Base-by-base conservation (phyloP, 1,284 basidiomycete genomes). In the Inonotus hispidus region DNA sequence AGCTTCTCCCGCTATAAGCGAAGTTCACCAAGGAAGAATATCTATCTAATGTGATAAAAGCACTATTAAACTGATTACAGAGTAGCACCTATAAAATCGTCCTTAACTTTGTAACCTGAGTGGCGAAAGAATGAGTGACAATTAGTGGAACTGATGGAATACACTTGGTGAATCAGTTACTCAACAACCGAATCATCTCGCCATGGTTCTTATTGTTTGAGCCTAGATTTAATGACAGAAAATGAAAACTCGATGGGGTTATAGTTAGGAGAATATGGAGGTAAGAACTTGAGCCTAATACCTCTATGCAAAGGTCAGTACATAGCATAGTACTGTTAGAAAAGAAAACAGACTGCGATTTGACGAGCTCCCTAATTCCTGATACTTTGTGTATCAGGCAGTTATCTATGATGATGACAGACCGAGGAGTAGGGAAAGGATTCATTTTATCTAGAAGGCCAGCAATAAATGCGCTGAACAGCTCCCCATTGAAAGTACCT, bases 391-490 rank as follows among this genome's bases (percentile, higher is more conserved):
- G 41, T n/a, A 45, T 45, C 5, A 13, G 14, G 21, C 41, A 45
- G 21, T 45, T 45, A 21, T 45, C 41, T 21, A 45, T 45, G 14
- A 45, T 21, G 53, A 74, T 67, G 41, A 45, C 41, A n/a, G 41
- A 45, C 41, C 41, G 5, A n/a, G 41, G 13, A 45, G 41, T 13
- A n/a, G 41, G 13, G 32, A 58, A 74, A 8, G 67, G 67, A 6
- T 73, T 62, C 73, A 74, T 75, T 2, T 63, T 55, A 3, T 66
- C 64, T 3, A 75, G 63, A 2, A 74, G 66, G 8, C 65, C 68
- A 8, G 66, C 60, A 47, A 75, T 68, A 58, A 73, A 75, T 5
- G 49, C n/a, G 4, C 8, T 19, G 61, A 74, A 74, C 1, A 32
- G 50, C 0, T 37, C 52, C 2, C 43, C 57, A 21, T 66, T 70